Evolutionary conservation across 2,329 filamentous ascomycete genomes (phyloP).

Genomic region (Monosporascus sp.): DNA sequence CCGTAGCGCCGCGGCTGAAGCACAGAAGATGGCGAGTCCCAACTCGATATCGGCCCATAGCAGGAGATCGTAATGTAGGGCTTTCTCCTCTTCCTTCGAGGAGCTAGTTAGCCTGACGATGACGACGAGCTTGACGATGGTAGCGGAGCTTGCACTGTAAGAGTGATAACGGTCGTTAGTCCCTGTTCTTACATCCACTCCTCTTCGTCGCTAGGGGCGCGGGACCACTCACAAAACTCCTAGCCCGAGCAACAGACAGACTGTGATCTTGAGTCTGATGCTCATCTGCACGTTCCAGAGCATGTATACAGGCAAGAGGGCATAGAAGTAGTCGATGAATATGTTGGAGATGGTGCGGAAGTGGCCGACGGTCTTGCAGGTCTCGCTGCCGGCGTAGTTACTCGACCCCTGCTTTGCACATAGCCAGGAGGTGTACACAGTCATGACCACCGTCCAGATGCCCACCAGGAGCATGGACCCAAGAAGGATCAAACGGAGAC

Average conservation of each 20-base stretch:
- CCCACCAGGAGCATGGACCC: slow-evolving; percentile 21
- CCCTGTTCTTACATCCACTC: not conserved
- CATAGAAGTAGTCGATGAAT: slow-evolving; percentile 30
- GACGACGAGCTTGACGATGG: slow-evolving; percentile 28
- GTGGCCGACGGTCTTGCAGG: slow-evolving; percentile 22
- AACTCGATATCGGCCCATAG: slow-evolving; percentile 28
- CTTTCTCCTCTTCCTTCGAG: slow-evolving; percentile 12
- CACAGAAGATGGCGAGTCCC: slow-evolving; percentile 25
- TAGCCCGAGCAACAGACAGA: slow-evolving; percentile 23
- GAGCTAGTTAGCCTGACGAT: slow-evolving; percentile 20
- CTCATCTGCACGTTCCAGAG: slow-evolving; percentile 24
- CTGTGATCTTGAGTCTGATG: slow-evolving; percentile 19
- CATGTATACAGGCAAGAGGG: slow-evolving; percentile 23
- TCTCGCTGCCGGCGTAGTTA: slow-evolving; percentile 22
- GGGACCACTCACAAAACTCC: slow-evolving; percentile 23
- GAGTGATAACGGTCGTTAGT: not conserved
- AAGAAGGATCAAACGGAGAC: slow-evolving; percentile 17
- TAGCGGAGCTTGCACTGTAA: slow-evolving; percentile 25
- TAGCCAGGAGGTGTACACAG: slow-evolving; percentile 24
- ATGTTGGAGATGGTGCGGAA: slow-evolving; percentile 29
- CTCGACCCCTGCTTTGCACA: slow-evolving; percentile 22
- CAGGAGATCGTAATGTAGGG: slow-evolving; percentile 24
- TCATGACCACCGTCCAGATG: slow-evolving; percentile 26
- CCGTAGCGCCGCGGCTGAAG: slow-evolving; percentile 23
- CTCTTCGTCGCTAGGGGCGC: not conserved